Base-by-base conservation (phyloP, 192 early-diverging fungal species). In the Funneliformis mosseae region DNA sequence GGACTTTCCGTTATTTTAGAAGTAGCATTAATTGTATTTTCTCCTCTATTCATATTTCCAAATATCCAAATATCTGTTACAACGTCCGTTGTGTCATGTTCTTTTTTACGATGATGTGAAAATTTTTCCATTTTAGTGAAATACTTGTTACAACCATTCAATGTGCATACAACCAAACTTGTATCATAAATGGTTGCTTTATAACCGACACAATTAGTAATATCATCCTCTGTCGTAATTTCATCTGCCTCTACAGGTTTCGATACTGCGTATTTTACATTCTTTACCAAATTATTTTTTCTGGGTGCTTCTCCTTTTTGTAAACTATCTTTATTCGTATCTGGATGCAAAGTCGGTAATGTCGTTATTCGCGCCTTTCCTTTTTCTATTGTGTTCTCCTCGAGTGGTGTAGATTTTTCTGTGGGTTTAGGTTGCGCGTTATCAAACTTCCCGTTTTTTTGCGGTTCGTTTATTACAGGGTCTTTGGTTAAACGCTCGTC, bases 41-140 rank as follows among this genome's bases (percentile, higher is more conserved):
- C 76, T 39, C 76, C 76, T 45, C 68, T 79, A n/a, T 79, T 79
- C 63, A 79, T 79, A 79, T 79, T 79, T 25, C 77, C 77, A 55
- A 79, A 79, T 46, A 79, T 55, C 77, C 77, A 79, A 50, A 79
- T 79, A 55, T 79, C 63, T 33, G 42, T 79, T 63, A 27, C 45
- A 18, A 69, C 23, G 21, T 79, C 77, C 61, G 77, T 64, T 50
- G 77, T 79, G 21, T 68, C 48, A 79, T 79, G 77, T 50, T 79
- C 77, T 42, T 66, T 41, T 33, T 45, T 79, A 33, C 77, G 77
- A 79, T 79, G 77, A 33, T 38, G 16, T 38, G 33, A 50, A 28
- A 79, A 79, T 59, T 79, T 79, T 16, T 79, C 67, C 62, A 66
- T 69, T 68, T 46, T 79, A 28, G 77, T 79, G 38, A 69, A 79